Conservation (phyloP, 139 green algal genomes). For the Chlorella sorokiniana region DNA sequence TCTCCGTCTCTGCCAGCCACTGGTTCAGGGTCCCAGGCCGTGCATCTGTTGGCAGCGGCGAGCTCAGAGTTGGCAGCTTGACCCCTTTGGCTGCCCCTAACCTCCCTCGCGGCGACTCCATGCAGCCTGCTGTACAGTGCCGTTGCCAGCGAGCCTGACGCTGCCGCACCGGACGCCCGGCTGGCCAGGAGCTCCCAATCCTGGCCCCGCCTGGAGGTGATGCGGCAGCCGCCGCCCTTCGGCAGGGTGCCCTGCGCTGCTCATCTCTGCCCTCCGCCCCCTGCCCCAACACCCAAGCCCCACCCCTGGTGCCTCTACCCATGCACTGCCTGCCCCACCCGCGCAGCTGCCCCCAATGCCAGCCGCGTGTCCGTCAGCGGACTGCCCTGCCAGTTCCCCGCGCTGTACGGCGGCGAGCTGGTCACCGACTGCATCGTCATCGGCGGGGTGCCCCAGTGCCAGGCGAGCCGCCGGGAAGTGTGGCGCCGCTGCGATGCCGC, state of each 20-base stretch:
- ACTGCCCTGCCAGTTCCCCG: slow-evolving; percentile 21
- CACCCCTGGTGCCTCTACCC: no score
- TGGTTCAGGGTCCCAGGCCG: no score
- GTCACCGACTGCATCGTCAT: slow-evolving; percentile 11
- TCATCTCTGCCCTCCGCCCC: no score
- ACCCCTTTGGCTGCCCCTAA: background rate
- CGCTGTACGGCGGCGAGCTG: slow-evolving; percentile 22
- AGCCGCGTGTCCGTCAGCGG: background rate
- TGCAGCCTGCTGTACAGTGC: background rate
- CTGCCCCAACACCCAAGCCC: no score
- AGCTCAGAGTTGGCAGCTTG: background rate
- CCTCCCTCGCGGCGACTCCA: no score
- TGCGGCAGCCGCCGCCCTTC: background rate
- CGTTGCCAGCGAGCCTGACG: background rate
- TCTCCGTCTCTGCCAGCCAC: background rate
- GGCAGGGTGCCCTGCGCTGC: no score
- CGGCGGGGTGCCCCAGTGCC: background rate
- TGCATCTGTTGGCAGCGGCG: no score
- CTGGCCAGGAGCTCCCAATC: background rate
- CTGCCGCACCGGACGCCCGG: background rate
- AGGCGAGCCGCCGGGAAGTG: background rate
- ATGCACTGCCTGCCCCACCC: no score
- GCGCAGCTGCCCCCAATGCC: background rate
- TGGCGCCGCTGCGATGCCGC: background rate
- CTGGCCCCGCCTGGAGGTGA: background rate